Base-by-base conservation (phyloP, 2,329 filamentous ascomycete species). In the Colletotrichum tropicicola region DNA sequence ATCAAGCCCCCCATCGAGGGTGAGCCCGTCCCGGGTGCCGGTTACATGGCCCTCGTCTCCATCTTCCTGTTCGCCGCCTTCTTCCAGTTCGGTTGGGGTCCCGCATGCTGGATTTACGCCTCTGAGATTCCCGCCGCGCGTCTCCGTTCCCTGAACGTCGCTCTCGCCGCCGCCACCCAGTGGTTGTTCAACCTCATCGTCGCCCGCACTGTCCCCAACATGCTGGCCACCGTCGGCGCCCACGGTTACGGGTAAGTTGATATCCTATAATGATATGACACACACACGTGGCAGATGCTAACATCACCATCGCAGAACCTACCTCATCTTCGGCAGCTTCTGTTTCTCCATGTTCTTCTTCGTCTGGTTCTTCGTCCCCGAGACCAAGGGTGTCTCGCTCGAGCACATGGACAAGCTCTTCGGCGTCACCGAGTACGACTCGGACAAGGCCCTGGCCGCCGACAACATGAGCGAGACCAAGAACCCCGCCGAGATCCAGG, bases 131-230 rank as follows among this genome's bases (percentile, higher is more conserved):
- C 89, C 0, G 86, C 87, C 5, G 87, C 87, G 1, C 80, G 89
- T 27, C 80, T 91, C 6, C 79, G 89, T 48, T 85, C 85, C 13
- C 78, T 90, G 68, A 91, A 91, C 70, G 89, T 92, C 2, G 81
- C 88, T 2, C 80, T 90, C 49, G 89, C 87, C 0, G 88, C 89
- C 4, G 87, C 87, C 0, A 90, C 87, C 1, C 88, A 91, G 70
- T 91, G 89, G 88, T 73, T 91, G 5, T 91, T 91, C 75, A 91
- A 91, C 72, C 89, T 91, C 63, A 88, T 91, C 4, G 87, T 91
- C 43, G 88, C 89, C 5, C 79, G 87, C 43, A 85, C 87, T 19
- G 88, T 89, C 7, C 88, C 87, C 0, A 85, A 82, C 66, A 91
- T 91, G 89, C 77, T 91, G 67, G 82, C 82, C 78, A 80, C 73